Base-by-base conservation (phyloP, 2,329 filamentous ascomycete species). In the Paradendryphiella salina region DNA sequence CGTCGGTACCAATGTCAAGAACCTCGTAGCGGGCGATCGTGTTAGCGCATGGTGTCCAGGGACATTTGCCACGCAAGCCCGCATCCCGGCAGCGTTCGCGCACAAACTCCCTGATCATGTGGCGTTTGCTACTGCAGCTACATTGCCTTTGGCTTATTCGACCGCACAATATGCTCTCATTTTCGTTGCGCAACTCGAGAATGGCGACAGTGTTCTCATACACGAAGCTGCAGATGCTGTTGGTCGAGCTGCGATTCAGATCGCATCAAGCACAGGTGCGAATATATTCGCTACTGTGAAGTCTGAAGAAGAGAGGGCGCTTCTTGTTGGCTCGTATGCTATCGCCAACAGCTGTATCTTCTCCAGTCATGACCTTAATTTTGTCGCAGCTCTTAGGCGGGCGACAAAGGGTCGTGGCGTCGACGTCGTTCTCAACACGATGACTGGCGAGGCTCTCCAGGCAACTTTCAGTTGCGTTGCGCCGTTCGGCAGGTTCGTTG, bases 391-490 rank as follows among this genome's bases (percentile, higher is more conserved):
- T 44, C 43, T 46, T 32, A 26, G 53, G 8, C 34, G 47, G 5
- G 49, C 51, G n/a, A 61, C 61, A 13, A 14, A 50, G 32, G 51
- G 63, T 11, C 46, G 55, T 5, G 72, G 72, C 11, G 60, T 73
- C 5, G 70, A 75, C 50, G 59, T 69, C 1, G 57, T 71, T 0
- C 18, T 63, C 3, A 74, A 74, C 53, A 54, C 52, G 1, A 33
- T 63, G 0, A 47, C 59, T 20, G 71, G 70, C 1, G 59, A 67
- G n/a, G 36, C 56, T 3, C 54, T 73, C 1, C 59, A 59, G 2
- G 71, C 71, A 0, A 76, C 74, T 0, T 81, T 76, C 75, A 59
- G 70, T 4, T 79, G 76, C 37, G 64, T 82, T 2, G 78, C 78
- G 0, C 38, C 56, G 18, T 54, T 57, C 41, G 65, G 65, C 10